These are phyloP conservation scores for Ceratobasidium sp. DNA, from an alignment of 1,284 basidiomycete genomes.

Conservation along the genomic window DNA sequence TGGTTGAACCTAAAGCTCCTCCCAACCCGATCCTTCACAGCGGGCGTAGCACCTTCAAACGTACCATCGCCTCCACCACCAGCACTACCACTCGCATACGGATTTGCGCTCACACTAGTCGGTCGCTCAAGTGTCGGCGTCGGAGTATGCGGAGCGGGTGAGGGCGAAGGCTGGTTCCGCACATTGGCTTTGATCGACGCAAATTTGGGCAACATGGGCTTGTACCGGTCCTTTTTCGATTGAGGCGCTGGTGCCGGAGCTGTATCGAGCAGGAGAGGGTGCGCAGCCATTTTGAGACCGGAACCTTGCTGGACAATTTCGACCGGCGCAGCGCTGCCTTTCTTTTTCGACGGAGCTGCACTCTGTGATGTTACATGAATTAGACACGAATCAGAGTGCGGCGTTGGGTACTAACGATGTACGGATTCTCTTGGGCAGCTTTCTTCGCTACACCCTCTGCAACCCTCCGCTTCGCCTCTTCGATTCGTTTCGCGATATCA, in stretches of 20 bases:
- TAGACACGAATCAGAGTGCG: constrained; percentile 4
- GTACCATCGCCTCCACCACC: constrained; percentile 63
- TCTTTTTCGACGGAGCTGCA: constrained; percentile 68
- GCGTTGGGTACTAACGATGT: constrained; percentile 69
- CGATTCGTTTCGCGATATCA: constrained; percentile 76
- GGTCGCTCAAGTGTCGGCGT: constrained; percentile 52
- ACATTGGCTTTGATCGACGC: constrained; percentile 91
- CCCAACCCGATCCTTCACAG: constrained; percentile 71
- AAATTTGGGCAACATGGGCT: constrained; percentile 97
- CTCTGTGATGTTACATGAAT: constrained; percentile 55
- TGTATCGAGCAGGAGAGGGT: constrained; percentile 84
- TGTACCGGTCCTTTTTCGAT: constrained; percentile 89
- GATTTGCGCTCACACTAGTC: constrained; percentile 66
- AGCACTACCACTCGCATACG: constrained; percentile 70
- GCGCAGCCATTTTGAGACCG: constrained; percentile 89
- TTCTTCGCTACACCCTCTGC: constrained; percentile 81
- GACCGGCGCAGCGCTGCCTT: constrained; percentile 59
- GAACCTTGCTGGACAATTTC: constrained; percentile 80
- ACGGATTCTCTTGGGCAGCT: constrained; percentile 82
- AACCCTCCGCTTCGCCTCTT: constrained; percentile 83
- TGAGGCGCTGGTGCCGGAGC: constrained; percentile 68
- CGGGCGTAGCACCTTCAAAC: constrained; percentile 73
- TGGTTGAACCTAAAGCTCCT: constrained; percentile 86
- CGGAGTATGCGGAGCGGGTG: constrained; percentile 67
- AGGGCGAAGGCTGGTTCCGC: constrained; percentile 75